phyloP scores from a whole-genome alignment of 805 yeast genomes.

The Ogataea henricii region DNA sequence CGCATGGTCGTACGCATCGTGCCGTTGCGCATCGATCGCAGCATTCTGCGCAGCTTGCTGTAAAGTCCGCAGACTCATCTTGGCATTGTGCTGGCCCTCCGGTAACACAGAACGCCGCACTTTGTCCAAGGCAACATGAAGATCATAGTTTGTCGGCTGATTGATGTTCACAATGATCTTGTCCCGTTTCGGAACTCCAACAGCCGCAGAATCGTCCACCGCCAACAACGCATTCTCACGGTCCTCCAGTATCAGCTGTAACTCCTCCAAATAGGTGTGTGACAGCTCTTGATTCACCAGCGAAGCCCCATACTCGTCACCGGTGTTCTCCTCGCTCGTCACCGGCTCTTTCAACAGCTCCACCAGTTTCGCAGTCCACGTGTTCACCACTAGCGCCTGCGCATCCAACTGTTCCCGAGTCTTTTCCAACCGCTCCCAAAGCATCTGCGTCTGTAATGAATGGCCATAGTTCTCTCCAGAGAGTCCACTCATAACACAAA shows the following conservation, averaged over 20 bases:
- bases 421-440: slow-evolving; percentile 30
- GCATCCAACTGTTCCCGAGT: slow-evolving; percentile 43
- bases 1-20: slow-evolving; percentile 28
- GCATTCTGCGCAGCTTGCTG: slow-evolving; percentile 31
- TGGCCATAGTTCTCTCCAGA: slow-evolving; percentile 16
- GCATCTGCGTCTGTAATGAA: slow-evolving; percentile 23
- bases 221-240: slow-evolving; percentile 41
- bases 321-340: slow-evolving; percentile 41
- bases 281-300: slow-evolving; percentile 75
- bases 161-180: slow-evolving; percentile 16
- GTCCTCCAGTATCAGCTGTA: slow-evolving; percentile 50
- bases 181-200: slow-evolving; percentile 14
- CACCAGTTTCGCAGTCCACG: slow-evolving; percentile 49
- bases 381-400: slow-evolving; percentile 54
- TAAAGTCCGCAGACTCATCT: slow-evolving; percentile 28
- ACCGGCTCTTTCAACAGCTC: slow-evolving; percentile 51
- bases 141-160: slow-evolving; percentile 31
- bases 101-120: slow-evolving; percentile 34
- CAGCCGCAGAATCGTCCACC: slow-evolving; percentile 21
- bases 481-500: not conserved
- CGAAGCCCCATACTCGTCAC: slow-evolving; percentile 77
- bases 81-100: slow-evolving; percentile 36
- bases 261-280: slow-evolving; percentile 54
- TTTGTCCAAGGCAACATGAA: slow-evolving; percentile 33
- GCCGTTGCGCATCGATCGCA: slow-evolving; percentile 26